phyloP scores from a whole-genome alignment of 495 filamentous ascomycete species.

The Xylaria bambusicola region DNA sequence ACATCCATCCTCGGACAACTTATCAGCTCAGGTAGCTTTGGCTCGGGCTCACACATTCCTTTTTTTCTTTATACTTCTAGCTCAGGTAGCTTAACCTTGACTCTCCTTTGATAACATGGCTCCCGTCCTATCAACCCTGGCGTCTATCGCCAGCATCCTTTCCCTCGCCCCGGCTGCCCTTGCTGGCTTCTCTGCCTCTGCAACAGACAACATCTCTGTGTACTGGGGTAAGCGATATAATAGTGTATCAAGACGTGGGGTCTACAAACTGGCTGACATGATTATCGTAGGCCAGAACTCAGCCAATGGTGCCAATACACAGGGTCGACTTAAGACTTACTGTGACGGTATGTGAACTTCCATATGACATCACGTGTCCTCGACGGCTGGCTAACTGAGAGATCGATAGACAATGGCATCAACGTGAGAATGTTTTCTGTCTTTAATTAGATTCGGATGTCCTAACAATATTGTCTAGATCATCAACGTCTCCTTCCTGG shows the following conservation, averaged over 20 bases:
- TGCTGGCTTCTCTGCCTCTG: constrained; percentile 51
- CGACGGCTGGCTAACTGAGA: constrained; percentile 8
- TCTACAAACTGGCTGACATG: background rate
- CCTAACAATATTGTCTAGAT: constrained; percentile 40
- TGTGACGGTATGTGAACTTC: constrained; percentile 51
- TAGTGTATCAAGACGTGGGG: constrained; percentile 15
- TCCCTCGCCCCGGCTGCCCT: constrained; percentile 22
- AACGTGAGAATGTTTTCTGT: constrained; percentile 26
- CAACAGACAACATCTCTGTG: constrained; percentile 61
- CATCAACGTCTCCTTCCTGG: constrained; percentile 64
- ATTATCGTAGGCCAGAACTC: constrained; percentile 52
- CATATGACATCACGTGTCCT: background rate
- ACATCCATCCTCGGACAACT: constrained; percentile 1
- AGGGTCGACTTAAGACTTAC: constrained; percentile 55
- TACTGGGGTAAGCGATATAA: constrained; percentile 58
- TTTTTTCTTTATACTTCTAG: constrained; percentile 9
- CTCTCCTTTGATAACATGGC: constrained; percentile 26
- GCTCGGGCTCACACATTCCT: constrained; percentile 15
- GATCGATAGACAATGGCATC: constrained; percentile 30
- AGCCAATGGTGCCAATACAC: constrained; percentile 38
- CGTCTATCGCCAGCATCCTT: constrained; percentile 33
- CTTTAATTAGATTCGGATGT: background rate
- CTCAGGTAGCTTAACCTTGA: constrained; percentile 17
- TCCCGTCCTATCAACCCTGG: constrained; percentile 25
- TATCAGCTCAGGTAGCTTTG: constrained; percentile 17